Evolutionary conservation across 768 basidiomycete genomes (phyloP), one percentile per base, ranked within the genome.

Genomic region (Dendrothele bispora): DNA sequence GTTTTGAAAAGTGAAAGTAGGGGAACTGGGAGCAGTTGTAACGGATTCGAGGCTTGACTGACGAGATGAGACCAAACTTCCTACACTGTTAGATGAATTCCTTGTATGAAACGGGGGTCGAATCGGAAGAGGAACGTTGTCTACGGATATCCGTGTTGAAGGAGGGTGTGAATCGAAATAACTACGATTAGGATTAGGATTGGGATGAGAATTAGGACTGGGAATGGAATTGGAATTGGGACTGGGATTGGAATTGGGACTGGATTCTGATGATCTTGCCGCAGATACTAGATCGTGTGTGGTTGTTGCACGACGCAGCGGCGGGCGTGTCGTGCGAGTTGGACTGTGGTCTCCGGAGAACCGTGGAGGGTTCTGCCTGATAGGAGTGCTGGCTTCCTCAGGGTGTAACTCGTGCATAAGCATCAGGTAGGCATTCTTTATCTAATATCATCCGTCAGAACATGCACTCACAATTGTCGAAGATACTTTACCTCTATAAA

Each of bases 361-460:
- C 35, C 14, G 48, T 12, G 27, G 38, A 24, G 34, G 7, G 18
- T 32, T 28, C 49, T 54, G 45, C 24, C 45, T 12, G 25, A 48
- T 29, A 51, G 46, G 18, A 45, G 44, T 38, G 50, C 37, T 51
- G 54, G 48, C 39, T 57, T 53, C 39, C 36, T 44, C 49, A 25
- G 29, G 45, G n/a, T 61, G 59, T 22, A 55, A 59, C 45, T 74
- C 72, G 51, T 74, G 72, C 57, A 75, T 72, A 40, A 84, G 61
- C 24, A 71, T 64, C 45, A 75, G 75, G 68, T 85, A 84, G 27
- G 83, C 82, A 35, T 73, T 57, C 57, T 77, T 79, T 48, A 78
- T 73, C 82, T 83, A 42, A 40, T 35, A 37, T 39, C 18, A 50
- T 43, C 14, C 36, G 37, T 46, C 26, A 38, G 36, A 46, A 43